Percentiles rank a stretch among this genome's conserved stretches.
phyloP scores from a whole-genome alignment of 345 rosid genomes.

The Cardamine occulta region DNA sequence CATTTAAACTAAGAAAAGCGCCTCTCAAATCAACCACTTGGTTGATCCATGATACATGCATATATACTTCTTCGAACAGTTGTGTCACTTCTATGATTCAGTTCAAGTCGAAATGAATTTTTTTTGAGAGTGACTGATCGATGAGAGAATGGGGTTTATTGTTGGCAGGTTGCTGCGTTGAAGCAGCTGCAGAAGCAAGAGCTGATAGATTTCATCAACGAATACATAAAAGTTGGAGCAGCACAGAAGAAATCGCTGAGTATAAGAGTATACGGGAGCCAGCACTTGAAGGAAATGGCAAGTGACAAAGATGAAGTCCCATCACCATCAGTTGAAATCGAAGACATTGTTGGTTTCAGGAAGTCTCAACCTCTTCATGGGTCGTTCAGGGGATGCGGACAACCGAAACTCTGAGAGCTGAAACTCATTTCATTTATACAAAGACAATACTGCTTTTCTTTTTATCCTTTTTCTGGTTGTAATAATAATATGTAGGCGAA shows the following conservation, averaged over 20 bases:
- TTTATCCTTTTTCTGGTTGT: background rate
- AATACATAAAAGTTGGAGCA: conserved; percentile 72
- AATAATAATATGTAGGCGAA: background rate
- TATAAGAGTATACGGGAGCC: conserved; percentile 64
- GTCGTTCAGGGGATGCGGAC: conserved; percentile 71
- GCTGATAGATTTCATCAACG: conserved; percentile 71
- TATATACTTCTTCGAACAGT: background rate
- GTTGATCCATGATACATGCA: conserved; percentile 3
- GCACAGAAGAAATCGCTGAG: conserved; percentile 61
- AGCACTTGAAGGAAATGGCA: conserved; percentile 55
- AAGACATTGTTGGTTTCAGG: conserved; percentile 72
- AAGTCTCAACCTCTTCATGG: conserved; percentile 81
- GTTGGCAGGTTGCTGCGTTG: conserved; percentile 65
- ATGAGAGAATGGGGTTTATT: conserved; percentile 16
- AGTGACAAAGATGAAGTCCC: conserved; percentile 49
- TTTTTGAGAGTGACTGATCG: background rate
- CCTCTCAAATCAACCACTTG: background rate
- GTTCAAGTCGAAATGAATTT: background rate
- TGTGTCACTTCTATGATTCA: background rate
- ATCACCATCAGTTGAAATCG: conserved; percentile 49
- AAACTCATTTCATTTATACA: conserved; percentile 23
- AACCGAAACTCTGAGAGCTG: conserved; percentile 49
- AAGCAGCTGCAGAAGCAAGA: conserved; percentile 70
- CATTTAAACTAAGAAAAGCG: background rate
- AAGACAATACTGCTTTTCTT: background rate